A percentile compares a stretch with the other conserved stretches of the same genome.
Evolutionary conservation across 1,139 yeast species (phyloP).

Genomic region (Casaregolazyma suthepensis): DNA sequence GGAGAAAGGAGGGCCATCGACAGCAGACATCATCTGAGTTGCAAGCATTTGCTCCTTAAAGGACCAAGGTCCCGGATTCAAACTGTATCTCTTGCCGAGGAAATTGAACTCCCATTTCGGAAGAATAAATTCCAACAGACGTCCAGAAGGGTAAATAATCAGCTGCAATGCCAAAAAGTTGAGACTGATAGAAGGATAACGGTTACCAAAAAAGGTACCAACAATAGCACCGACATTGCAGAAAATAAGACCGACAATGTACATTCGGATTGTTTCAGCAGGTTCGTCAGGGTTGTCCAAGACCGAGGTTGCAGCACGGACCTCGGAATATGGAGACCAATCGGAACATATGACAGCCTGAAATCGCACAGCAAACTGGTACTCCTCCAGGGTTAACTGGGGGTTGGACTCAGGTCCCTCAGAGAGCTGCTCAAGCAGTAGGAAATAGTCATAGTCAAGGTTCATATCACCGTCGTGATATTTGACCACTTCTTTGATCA

Average conservation of each 20-base stretch:
- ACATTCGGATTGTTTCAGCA: conserved; percentile 43
- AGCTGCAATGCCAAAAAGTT: conserved; percentile 44
- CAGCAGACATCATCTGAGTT: conserved; percentile 42
- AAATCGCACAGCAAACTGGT: conserved; percentile 34
- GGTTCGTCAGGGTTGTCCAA: conserved; percentile 39
- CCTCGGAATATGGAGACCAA: conserved; percentile 48
- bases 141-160: conserved; percentile 19
- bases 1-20: conserved; percentile 41
- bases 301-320: conserved; percentile 42
- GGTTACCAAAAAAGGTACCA: conserved; percentile 48
- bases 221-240: conserved; percentile 42
- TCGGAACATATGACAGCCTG: conserved; percentile 39
- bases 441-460: conserved; percentile 25
- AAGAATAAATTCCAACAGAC: conserved; percentile 25
- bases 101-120: conserved; percentile 45
- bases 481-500: conserved; percentile 36
- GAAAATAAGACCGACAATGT: conserved; percentile 35
- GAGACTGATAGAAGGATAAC: conserved; percentile 44
- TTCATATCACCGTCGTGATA: conserved; percentile 47
- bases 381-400: conserved; percentile 17
- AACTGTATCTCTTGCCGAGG: conserved; percentile 35
- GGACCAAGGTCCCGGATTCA: conserved; percentile 61
- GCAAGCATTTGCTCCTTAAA: conserved; percentile 65
- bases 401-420: conserved; percentile 18
- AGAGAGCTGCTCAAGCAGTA: conserved; percentile 26